Evolutionary conservation across 163 green algal genomes (phyloP).

Genomic region (Scenedesmus sp.): DNA sequence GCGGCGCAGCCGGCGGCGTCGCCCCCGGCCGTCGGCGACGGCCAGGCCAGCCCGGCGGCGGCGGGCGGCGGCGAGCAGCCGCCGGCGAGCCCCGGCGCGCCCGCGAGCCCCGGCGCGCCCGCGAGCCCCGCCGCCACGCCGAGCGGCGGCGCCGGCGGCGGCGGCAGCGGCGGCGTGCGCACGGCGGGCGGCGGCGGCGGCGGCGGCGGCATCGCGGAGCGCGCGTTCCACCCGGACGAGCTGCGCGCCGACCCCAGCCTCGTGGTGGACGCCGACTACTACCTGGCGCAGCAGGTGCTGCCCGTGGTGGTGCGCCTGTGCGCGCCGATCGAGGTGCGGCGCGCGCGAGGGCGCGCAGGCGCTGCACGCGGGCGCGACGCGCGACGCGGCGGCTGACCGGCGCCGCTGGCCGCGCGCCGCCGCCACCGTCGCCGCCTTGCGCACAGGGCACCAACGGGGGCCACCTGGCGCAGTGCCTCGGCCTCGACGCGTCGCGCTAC

Average conservation of each 20-base stretch:
- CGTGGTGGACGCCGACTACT: constrained; percentile 78
- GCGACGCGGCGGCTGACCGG: not conserved
- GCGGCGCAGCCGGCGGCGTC: constrained; percentile 4
- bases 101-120: too few relatives aligned
- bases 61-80: constrained; percentile 1
- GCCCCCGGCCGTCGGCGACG: too few relatives aligned
- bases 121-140: constrained; percentile 5
- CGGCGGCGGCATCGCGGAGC: constrained; percentile 80
- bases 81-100: not conserved
- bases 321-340: constrained; percentile 80
- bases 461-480: constrained; percentile 92
- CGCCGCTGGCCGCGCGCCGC: not conserved
- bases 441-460: constrained; percentile 82
- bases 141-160: not conserved
- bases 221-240: constrained; percentile 94
- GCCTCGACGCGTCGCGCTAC: constrained; percentile 88
- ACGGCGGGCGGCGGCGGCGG: constrained; percentile 9
- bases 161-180: constrained; percentile 6
- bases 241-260: constrained; percentile 69
- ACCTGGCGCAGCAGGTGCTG: constrained; percentile 84
- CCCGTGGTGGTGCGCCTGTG: constrained; percentile 94
- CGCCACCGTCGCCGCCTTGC: not conserved
- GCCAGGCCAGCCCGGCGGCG: not conserved
- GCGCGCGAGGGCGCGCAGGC: too few relatives aligned
- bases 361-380: too few relatives aligned